Evolutionary conservation across 208 protist species (phyloP).

Genomic region (Leishmania turanica): DNA sequence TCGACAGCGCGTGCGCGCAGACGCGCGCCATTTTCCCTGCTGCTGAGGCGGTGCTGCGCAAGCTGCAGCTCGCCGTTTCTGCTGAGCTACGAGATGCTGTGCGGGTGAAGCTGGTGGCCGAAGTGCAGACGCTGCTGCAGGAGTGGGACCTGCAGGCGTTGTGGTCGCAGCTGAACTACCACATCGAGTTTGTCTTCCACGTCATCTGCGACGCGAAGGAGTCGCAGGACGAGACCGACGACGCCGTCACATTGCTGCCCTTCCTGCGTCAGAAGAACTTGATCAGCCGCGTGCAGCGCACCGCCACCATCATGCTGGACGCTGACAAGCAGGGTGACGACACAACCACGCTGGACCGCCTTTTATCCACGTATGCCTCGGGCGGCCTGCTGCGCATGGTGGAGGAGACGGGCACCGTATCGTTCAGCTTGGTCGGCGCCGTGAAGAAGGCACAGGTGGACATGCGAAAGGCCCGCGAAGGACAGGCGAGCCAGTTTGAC

Average conservation of each 20-base stretch:
- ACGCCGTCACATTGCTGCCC: slow-evolving; percentile 61
- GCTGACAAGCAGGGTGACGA: slow-evolving; percentile 33
- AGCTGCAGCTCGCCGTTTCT: slow-evolving; percentile 14
- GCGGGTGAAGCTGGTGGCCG: slow-evolving; percentile 41
- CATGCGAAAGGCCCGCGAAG: slow-evolving; percentile 41
- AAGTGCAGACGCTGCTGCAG: slow-evolving; percentile 57
- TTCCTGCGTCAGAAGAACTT: slow-evolving; percentile 67
- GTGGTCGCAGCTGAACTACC: slow-evolving; percentile 84
- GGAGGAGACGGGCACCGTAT: slow-evolving; percentile 74
- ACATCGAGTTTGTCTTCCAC: slow-evolving; percentile 79
- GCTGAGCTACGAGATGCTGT: slow-evolving; percentile 34
- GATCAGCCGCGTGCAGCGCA: slow-evolving; percentile 52
- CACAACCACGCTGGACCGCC: slow-evolving; percentile 55
- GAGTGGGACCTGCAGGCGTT: slow-evolving; percentile 80
- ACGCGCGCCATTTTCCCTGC: slow-evolving; percentile 17
- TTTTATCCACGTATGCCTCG: slow-evolving; percentile 60
- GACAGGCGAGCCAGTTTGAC: slow-evolving; percentile 46
- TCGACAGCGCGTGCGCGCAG: slow-evolving; percentile 13
- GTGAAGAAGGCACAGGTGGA: slow-evolving; percentile 70
- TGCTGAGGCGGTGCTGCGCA: slow-evolving; percentile 9
- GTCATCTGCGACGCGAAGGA: slow-evolving; percentile 79
- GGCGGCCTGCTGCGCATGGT: slow-evolving; percentile 68
- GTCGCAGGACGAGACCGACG: slow-evolving; percentile 55
- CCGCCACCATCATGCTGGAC: slow-evolving; percentile 44
- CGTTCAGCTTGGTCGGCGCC: slow-evolving; percentile 79